Percentiles rank a stretch among this genome's conserved stretches.
Conservation (phyloP, 495 filamentous ascomycete genomes). For the Penicillium goetzii region DNA sequence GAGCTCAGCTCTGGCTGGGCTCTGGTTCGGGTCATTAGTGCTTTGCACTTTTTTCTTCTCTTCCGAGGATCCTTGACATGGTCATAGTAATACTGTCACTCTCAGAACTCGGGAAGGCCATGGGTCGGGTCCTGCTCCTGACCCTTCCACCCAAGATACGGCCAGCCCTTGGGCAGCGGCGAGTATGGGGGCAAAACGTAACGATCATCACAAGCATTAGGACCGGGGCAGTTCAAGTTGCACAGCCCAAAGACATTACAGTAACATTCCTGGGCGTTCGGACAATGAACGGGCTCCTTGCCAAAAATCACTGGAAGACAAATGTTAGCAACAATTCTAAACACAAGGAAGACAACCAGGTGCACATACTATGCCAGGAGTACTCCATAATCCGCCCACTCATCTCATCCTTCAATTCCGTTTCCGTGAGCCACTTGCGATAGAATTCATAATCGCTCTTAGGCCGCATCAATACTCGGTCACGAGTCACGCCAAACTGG, state of each 20-base stretch:
- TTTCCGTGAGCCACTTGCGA: slow-evolving; percentile 63
- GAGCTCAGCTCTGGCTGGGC: neutral
- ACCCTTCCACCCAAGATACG: slow-evolving; percentile 55
- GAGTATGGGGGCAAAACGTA: slow-evolving; percentile 54
- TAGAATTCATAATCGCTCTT: slow-evolving; percentile 60
- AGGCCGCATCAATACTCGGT: slow-evolving; percentile 50
- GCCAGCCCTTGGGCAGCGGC: slow-evolving; percentile 54
- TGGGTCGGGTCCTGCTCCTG: slow-evolving; percentile 46
- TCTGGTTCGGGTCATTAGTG: neutral
- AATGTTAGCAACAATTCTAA: slow-evolving; percentile 16
- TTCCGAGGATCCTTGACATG: neutral
- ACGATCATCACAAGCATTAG: slow-evolving; percentile 44
- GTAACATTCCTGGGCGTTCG: slow-evolving; percentile 59
- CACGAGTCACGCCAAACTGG: slow-evolving; percentile 71
- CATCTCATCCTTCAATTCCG: slow-evolving; percentile 56
- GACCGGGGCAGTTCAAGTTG: slow-evolving; percentile 47
- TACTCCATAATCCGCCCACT: slow-evolving; percentile 75
- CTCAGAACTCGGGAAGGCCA: slow-evolving; percentile 42
- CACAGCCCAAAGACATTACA: slow-evolving; percentile 68
- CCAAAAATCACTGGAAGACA: slow-evolving; percentile 50
- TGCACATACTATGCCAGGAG: slow-evolving; percentile 64
- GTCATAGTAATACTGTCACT: neutral
- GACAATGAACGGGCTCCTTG: slow-evolving; percentile 58
- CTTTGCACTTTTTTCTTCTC: neutral
- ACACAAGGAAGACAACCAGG: neutral